Base-by-base conservation (phyloP, 352 stramenopile species). In the Aphanomyces astaci region DNA sequence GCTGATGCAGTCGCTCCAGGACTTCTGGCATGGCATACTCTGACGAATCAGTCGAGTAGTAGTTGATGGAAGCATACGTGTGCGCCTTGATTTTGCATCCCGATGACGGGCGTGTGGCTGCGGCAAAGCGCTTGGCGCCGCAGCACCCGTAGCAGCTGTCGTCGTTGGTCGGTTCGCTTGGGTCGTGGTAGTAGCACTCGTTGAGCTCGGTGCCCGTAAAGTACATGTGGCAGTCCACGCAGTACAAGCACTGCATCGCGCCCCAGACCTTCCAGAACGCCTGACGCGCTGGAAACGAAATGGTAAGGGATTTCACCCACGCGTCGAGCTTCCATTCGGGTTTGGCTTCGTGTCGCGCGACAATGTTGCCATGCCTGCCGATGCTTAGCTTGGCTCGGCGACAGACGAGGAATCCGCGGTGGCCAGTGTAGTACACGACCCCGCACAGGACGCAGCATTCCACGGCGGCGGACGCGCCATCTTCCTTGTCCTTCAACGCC, bases 381-480 rank as follows among this genome's bases (percentile, higher is more conserved):
- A 90, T 73, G 15, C 73, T 71, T 4, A 73, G 75, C 7, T 71
- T 81, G 1, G 75, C 78, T 27, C 73, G 73, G 9, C 64, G 64
- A 55, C 82, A 90, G 17, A 75, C 66, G 1, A 55, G 28, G 63
- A 56, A 52, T 0, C 11, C 4, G 9, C 22, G 4, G 19, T 52
- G 39, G 3, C 36, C 33, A 39, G 24, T 30, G 24, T 86, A 68
- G 49, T 81, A 89, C 19, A 89, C 24, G 25, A 78, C 52, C 0
- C 75, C 76, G 59, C 84, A 92, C 7, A 79, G 69, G 3, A 40
- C 55, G 28, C 84, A 92, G 2, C 76, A 48, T 24, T 78, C 71
- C 1, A 92, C 49, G 3, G 13, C 40, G 2, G 48, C 45, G 45
- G 4, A 5, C 4, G 13, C 9, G 45, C 45, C 22, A 28, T 30